These are phyloP conservation scores for Aspergillus sclerotioniger DNA, from an alignment of 495 filamentous ascomycete species.

Conservation along the genomic window DNA sequence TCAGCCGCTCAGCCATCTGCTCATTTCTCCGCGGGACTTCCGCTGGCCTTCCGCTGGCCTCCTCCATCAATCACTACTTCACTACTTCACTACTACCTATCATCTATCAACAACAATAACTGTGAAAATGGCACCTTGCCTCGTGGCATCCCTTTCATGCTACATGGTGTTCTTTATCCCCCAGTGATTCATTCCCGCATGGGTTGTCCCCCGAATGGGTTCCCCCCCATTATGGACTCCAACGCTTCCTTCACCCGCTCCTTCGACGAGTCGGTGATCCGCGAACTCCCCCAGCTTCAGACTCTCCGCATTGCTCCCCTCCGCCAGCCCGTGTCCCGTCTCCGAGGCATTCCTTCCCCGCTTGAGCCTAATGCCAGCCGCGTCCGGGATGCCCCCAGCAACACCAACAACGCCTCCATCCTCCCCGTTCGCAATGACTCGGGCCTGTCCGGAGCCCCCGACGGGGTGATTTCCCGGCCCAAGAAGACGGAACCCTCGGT, in stretches of 20 bases:
- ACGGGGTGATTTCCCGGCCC: slow-evolving; percentile 31
- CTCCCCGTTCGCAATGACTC: slow-evolving; percentile 24
- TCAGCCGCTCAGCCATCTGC: too few species aligned
- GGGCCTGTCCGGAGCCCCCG: slow-evolving; percentile 24
- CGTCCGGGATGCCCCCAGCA: slow-evolving; percentile 29
- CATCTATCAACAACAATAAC: not conserved
- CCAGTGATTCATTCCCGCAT: slow-evolving; percentile 1
- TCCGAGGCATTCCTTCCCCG: slow-evolving; percentile 42
- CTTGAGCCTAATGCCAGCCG: slow-evolving; percentile 48
- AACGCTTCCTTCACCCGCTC: slow-evolving; percentile 27
- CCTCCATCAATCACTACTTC: too few species aligned
- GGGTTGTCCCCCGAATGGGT: too few species aligned
- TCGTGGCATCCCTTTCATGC: not conserved
- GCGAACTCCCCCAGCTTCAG: slow-evolving; percentile 45
- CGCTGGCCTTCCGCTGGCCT: too few species aligned
- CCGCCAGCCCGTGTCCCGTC: slow-evolving; percentile 45
- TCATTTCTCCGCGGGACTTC: too few species aligned
- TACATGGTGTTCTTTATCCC: slow-evolving; percentile 10
- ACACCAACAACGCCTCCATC: slow-evolving; percentile 31
- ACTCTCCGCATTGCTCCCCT: slow-evolving; percentile 51
- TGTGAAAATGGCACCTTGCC: not conserved
- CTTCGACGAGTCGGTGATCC: slow-evolving; percentile 42
- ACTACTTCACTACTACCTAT: too few species aligned
- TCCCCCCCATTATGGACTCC: slow-evolving; percentile 30
- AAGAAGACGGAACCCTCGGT: slow-evolving; percentile 36